phyloP scores from a whole-genome alignment of 2,329 filamentous ascomycete species.

The Fusarium scirpi region DNA sequence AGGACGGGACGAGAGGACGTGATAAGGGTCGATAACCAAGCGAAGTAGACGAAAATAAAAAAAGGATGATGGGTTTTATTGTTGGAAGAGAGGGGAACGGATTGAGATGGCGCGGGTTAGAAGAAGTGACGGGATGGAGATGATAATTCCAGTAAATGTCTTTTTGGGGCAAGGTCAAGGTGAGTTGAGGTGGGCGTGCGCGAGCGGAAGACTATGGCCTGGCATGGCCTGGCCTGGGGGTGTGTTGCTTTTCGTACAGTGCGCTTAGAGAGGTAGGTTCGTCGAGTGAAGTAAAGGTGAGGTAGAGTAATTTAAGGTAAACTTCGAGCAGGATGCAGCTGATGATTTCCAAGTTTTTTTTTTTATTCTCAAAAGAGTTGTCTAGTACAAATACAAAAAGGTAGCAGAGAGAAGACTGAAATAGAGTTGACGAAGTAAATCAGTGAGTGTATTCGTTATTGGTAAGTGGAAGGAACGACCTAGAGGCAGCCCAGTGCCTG shows the following conservation, averaged over 20 bases:
- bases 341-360: not conserved
- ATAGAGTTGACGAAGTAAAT: not conserved
- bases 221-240: constrained; percentile 24
- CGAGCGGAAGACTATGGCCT: constrained; percentile 6
- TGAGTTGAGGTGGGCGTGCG: constrained; percentile 47
- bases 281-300: not conserved
- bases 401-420: not conserved
- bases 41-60: constrained; percentile 6
- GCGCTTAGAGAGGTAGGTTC: constrained; percentile 23
- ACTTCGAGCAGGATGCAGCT: constrained; percentile 6
- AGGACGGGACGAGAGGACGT: constrained; percentile 22
- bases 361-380: not conserved
- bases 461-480: not conserved
- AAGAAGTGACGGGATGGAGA: constrained; percentile 44
- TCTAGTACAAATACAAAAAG: not conserved
- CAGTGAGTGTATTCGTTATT: not conserved
- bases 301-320: not conserved
- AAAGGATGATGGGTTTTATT: constrained; percentile 39
- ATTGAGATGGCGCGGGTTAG: constrained; percentile 35
- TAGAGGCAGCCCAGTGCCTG: constrained; percentile 17
- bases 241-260: constrained; percentile 42
- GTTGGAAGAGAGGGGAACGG: constrained; percentile 35
- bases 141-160: constrained; percentile 44
- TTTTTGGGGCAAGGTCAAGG: constrained; percentile 48
- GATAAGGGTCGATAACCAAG: constrained; percentile 20